A percentile compares a stretch with the other conserved stretches of the same genome.
phyloP scores from a whole-genome alignment of 2,329 filamentous ascomycete genomes.

The Knoxdaviesia proteae region DNA sequence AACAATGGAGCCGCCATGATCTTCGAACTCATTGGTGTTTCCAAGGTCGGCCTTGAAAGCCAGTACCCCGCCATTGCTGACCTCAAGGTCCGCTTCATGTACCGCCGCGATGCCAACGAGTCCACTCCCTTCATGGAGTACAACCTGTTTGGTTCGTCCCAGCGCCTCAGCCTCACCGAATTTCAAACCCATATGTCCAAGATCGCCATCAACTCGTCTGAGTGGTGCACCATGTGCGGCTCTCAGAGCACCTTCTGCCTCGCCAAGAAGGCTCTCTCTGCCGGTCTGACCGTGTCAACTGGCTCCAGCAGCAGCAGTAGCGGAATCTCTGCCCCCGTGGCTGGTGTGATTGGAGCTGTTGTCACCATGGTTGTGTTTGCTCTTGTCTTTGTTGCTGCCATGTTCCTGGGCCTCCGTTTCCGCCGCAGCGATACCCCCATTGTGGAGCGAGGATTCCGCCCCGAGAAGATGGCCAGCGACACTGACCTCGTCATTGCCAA shows the following conservation, averaged over 20 bases:
- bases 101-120: constrained; percentile 24
- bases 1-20: constrained; percentile 55
- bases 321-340: constrained; percentile 16
- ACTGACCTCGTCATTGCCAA: constrained; percentile 11
- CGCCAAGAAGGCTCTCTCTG: neutral
- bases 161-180: constrained; percentile 15
- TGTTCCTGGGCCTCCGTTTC: constrained; percentile 13
- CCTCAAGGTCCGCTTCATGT: constrained; percentile 34
- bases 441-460: constrained; percentile 7
- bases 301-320: constrained; percentile 1
- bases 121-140: constrained; percentile 15
- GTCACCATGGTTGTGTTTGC: constrained; percentile 17
- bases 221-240: constrained; percentile 25
- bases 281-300: no score
- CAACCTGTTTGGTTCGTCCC: constrained; percentile 18
- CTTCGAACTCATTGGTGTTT: constrained; percentile 39
- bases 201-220: constrained; percentile 13
- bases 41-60: constrained; percentile 6
- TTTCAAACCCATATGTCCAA: constrained; percentile 17
- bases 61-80: constrained; percentile 14
- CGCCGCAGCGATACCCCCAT: constrained; percentile 14
- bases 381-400: constrained; percentile 12
- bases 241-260: constrained; percentile 17
- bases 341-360: constrained; percentile 24
- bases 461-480: constrained; percentile 22